A percentile compares a stretch with the other conserved stretches of the same genome.
phyloP scores from a whole-genome alignment of 2,329 filamentous ascomycete genomes.

The Hypoxylon sp. region DNA sequence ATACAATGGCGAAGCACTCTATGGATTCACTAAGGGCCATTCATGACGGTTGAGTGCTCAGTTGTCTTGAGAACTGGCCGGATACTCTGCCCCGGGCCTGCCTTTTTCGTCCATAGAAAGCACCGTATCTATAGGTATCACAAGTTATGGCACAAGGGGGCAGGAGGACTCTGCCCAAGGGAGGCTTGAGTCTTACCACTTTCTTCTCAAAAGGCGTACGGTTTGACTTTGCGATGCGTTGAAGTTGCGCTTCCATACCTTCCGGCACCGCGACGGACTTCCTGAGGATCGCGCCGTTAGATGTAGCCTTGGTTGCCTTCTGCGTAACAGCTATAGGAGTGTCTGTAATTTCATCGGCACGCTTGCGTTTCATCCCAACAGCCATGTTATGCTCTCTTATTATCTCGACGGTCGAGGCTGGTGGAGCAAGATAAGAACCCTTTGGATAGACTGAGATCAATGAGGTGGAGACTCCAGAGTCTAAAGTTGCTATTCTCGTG shows the following conservation, averaged over 20 bases:
- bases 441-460: neutral
- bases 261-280: constrained; percentile 23
- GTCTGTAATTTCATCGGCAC: constrained; percentile 18
- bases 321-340: neutral
- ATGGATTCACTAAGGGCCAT: neutral
- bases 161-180: neutral
- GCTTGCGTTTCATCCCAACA: constrained; percentile 49
- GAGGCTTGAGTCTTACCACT: constrained; percentile 56
- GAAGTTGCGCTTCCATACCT: constrained; percentile 58
- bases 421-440: neutral
- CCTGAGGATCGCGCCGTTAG: constrained; percentile 8
- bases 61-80: neutral
- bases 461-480: neutral
- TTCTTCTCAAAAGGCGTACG: constrained; percentile 70
- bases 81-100: neutral
- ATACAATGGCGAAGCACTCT: neutral
- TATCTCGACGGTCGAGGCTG: neutral
- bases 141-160: neutral
- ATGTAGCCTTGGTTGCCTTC: constrained; percentile 33
- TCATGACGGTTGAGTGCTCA: neutral
- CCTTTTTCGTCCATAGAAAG: neutral
- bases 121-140: neutral
- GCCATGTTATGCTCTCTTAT: constrained; percentile 37
- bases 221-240: constrained; percentile 59
- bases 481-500: neutral